phyloP scores from a whole-genome alignment of 2,329 filamentous ascomycete genomes.

The Nannizziopsis arthrosporioides region DNA sequence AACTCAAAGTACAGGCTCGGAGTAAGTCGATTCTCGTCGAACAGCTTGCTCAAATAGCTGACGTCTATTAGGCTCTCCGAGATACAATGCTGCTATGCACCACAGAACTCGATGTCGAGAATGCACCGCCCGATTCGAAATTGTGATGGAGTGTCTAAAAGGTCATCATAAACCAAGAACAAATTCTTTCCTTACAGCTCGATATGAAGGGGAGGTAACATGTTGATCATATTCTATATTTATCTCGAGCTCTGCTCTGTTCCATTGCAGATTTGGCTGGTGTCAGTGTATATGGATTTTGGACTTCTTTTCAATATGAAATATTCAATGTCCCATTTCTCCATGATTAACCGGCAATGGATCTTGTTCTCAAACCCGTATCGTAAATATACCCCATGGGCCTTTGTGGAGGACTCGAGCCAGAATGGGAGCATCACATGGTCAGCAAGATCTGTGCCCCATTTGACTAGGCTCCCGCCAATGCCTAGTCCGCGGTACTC shows the following conservation, averaged over 20 bases:
- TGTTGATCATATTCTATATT: background rate
- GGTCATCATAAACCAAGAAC: background rate
- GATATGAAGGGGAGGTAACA: background rate
- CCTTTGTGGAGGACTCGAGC: conserved; percentile 12
- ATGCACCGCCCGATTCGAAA: conserved; percentile 17
- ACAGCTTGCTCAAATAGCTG: background rate
- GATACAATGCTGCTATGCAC: conserved; percentile 46
- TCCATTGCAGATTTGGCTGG: background rate
- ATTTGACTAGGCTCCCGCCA: conserved; percentile 15
- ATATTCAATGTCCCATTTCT: conserved; percentile 14
- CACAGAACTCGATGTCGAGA: conserved; percentile 38
- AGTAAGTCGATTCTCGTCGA: conserved; percentile 18
- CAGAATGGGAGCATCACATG: conserved; percentile 16
- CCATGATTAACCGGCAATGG: conserved; percentile 7
- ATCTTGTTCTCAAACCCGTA: conserved; percentile 12
- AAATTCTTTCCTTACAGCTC: too few species aligned
- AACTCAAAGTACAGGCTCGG: conserved; percentile 43
- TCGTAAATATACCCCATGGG: conserved; percentile 9
- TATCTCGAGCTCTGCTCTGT: background rate
- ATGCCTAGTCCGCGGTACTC: conserved; percentile 14
- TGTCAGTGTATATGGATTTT: background rate
- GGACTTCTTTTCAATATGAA: conserved; percentile 11
- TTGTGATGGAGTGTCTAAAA: conserved; percentile 15
- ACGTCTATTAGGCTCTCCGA: conserved; percentile 30
- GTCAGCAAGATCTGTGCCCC: conserved; percentile 14